Conservation (phyloP, 495 filamentous ascomycete genomes). For the Penicillium antarcticum region DNA sequence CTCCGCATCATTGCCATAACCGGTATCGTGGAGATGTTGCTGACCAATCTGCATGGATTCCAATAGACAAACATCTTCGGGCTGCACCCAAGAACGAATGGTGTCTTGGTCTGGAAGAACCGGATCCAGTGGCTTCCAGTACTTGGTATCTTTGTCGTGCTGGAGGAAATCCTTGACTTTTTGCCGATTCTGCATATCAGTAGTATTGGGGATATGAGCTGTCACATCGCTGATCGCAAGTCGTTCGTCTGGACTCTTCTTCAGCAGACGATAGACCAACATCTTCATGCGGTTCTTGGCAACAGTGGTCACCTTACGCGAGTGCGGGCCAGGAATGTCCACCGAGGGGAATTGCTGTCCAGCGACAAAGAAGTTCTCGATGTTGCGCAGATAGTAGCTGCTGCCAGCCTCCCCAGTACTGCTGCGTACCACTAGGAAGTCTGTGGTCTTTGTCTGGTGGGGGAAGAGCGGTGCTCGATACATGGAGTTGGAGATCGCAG, state of each 20-base stretch:
- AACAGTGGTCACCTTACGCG: conserved; percentile 89
- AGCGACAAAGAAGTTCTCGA: conserved; percentile 85
- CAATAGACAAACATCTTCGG: conserved; percentile 89
- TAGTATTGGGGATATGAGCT: conserved; percentile 81
- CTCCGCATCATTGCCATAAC: conserved; percentile 69
- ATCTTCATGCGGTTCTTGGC: conserved; percentile 94
- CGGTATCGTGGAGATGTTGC: conserved; percentile 76
- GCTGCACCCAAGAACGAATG: conserved; percentile 82
- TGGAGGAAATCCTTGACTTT: conserved; percentile 95
- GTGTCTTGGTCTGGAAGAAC: conserved; percentile 68
- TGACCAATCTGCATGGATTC: conserved; percentile 97
- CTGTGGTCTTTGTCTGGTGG: conserved; percentile 71
- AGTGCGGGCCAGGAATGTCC: conserved; percentile 90
- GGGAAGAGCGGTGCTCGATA: conserved; percentile 90
- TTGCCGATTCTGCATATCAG: conserved; percentile 89
- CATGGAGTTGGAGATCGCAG: conserved; percentile 92
- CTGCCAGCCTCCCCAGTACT: conserved; percentile 70
- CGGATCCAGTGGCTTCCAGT: conserved; percentile 79
- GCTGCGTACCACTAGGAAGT: conserved; percentile 83
- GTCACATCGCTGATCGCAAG: conserved; percentile 77
- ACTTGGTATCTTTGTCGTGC: conserved; percentile 77
- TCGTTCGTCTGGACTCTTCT: conserved; percentile 64
- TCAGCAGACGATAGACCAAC: conserved; percentile 82
- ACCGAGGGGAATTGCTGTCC: conserved; percentile 89
- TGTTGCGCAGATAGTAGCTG: conserved; percentile 75